Percentiles rank a stretch among this genome's conserved stretches.
These are phyloP conservation scores for Termitomyces heimii DNA, from an alignment of 768 basidiomycete species.

Conservation along the genomic window DNA sequence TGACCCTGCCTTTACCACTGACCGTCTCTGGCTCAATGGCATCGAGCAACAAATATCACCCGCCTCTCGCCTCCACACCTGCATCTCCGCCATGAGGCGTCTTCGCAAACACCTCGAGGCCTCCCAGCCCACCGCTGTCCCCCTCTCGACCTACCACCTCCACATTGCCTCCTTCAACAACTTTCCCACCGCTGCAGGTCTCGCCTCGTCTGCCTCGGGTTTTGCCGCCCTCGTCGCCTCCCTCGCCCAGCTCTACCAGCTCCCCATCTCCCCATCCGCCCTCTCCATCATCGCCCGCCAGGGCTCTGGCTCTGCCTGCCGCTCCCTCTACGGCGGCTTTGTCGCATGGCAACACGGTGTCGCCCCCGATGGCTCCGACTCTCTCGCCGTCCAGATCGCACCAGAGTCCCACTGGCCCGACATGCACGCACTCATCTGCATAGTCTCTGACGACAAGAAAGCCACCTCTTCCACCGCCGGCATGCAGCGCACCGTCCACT, in stretches of 20 bases:
- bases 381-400: constrained; percentile 83
- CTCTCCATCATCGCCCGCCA: constrained; percentile 95
- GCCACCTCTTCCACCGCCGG: constrained; percentile 91
- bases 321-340: constrained; percentile 95
- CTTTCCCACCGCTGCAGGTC: constrained; percentile 97
- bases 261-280: constrained; percentile 70
- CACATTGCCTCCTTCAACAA: constrained; percentile 97
- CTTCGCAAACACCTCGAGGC: constrained; percentile 74
- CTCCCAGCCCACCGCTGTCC: constrained; percentile 54
- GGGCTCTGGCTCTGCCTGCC: constrained; percentile 96
- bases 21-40: constrained; percentile 94
- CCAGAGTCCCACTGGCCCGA: constrained; percentile 88
- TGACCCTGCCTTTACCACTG: constrained; percentile 64
- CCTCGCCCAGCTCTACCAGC: constrained; percentile 78
- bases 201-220: constrained; percentile 95
- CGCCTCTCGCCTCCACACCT: constrained; percentile 73
- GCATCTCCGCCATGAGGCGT: constrained; percentile 82
- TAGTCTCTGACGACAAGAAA: constrained; percentile 95
- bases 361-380: constrained; percentile 69
- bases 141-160: constrained; percentile 69
- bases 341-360: constrained; percentile 90
- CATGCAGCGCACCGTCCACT: constrained; percentile 97
- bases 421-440: constrained; percentile 95
- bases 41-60: constrained; percentile 85
- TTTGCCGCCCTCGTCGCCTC: constrained; percentile 94